phyloP scores from a whole-genome alignment of 2,329 filamentous ascomycete genomes.

The Dothideomycetidae sp. region DNA sequence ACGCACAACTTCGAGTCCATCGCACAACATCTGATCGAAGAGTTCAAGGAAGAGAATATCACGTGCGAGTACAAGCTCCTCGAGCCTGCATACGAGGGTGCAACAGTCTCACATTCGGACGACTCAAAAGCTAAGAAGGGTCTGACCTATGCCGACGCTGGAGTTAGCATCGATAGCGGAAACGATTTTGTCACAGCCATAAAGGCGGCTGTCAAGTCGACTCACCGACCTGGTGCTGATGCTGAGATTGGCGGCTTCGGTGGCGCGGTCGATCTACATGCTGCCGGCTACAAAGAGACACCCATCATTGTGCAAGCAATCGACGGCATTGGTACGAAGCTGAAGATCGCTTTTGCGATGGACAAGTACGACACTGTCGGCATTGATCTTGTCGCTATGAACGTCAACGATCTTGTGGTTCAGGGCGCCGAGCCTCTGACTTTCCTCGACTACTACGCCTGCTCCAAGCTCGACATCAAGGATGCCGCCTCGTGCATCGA shows the following conservation, averaged over 20 bases:
- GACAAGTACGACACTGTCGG: conserved; percentile 87
- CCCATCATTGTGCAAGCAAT: conserved; percentile 87
- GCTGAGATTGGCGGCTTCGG: conserved; percentile 93
- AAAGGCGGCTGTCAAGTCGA: conserved; percentile 77
- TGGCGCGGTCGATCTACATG: conserved; percentile 65
- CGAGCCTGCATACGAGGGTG: conserved; percentile 65
- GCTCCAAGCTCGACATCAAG: conserved; percentile 67
- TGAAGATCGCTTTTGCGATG: conserved; percentile 86
- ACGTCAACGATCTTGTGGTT: conserved; percentile 93
- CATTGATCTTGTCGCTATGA: conserved; percentile 96
- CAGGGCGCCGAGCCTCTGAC: conserved; percentile 89
- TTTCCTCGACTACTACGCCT: conserved; percentile 97
- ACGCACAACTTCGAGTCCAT: conserved; percentile 83
- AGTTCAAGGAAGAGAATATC: conserved; percentile 59
- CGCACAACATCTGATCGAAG: conserved; percentile 51
- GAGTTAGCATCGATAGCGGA: conserved; percentile 86
- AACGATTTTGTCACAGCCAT: conserved; percentile 88
- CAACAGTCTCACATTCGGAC: conserved; percentile 25
- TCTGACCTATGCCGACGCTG: conserved; percentile 82
- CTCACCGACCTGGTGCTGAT: conserved; percentile 71
- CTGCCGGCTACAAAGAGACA: conserved; percentile 57
- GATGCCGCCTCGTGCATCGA: conserved; percentile 75
- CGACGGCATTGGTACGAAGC: conserved; percentile 91
- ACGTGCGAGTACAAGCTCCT: conserved; percentile 75
- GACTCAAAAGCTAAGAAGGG: conserved; percentile 14